phyloP scores from a whole-genome alignment of 139 green algal genomes.

The Coccomyxa sp. region DNA sequence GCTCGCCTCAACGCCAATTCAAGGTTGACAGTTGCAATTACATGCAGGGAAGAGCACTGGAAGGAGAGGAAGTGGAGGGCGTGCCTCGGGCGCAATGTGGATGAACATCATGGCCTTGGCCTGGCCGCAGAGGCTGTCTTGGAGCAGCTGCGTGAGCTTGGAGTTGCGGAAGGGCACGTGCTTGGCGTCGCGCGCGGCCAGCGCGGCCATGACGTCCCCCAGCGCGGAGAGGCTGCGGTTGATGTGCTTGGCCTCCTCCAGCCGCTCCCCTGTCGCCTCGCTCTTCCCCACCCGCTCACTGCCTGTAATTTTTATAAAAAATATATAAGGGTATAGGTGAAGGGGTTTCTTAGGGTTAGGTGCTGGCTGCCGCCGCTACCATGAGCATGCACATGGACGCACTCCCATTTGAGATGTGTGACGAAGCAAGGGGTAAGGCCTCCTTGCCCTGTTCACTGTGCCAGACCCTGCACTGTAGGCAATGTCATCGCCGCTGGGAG shows the following conservation, averaged over 20 bases:
- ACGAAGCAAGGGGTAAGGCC: no score
- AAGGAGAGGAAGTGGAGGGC: not conserved
- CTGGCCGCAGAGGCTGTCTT: conserved; percentile 78
- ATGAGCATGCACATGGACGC: not conserved
- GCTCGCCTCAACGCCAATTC: no score
- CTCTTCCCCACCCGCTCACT: conserved; percentile 81
- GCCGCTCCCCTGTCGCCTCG: conserved; percentile 67
- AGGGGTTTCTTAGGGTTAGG: no score
- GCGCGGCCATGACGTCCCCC: conserved; percentile 73
- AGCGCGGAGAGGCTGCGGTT: conserved; percentile 81
- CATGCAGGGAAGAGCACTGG: no score
- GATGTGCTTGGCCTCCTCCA: conserved; percentile 92
- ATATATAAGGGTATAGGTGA: no score
- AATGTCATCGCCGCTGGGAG: no score
- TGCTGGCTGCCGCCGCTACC: no score
- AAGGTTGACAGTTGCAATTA: no score
- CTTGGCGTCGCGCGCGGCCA: conserved; percentile 53
- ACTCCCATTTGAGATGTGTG: not conserved
- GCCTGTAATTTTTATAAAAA: no score
- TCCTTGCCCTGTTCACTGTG: no score
- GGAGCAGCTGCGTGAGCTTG: conserved; percentile 90
- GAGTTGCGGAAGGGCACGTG: conserved; percentile 87
- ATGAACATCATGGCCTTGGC: conserved; percentile 94
- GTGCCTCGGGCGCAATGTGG: conserved; percentile 77
- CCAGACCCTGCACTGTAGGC: no score